Evolutionary conservation across 768 basidiomycete species (phyloP), one percentile per base, ranked within the genome.

Genomic region (Kwoniella shandongensis): DNA sequence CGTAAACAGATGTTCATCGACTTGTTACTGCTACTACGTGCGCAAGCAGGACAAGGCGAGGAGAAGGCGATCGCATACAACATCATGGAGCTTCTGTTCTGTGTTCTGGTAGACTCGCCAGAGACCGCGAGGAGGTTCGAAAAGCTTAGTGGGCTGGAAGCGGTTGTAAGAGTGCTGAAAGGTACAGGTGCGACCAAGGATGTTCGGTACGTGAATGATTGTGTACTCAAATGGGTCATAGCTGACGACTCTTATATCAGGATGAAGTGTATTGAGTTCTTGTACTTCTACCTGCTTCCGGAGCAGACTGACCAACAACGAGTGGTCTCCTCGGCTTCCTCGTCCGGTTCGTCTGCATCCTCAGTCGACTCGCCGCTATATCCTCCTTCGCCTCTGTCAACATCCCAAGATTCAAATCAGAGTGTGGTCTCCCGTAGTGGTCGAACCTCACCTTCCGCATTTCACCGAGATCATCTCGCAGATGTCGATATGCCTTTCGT

Each of bases 211-310:
- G 73, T 53, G 17, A 20, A 10, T 51, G 50, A 12, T 47, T 3
- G 11, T 41, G 3, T 22, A n/a, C 23, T 3, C 15, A 29, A 38
- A 39, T 17, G 7, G 22, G 40, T 32, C 38, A 8, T 27, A 22
- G 42, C 60, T 58, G 12, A 57, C 44, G 26, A 7, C 20, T 29
- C 11, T 32, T 6, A 26, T 22, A 13, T 11, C 66, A 94, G 92
- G 66, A 94, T 96, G 88, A 94, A 94, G 79, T 94, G 91, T 61
- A 80, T 97, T 17, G 93, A 96, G 72, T 92, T 96, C 67, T 78
- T 97, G 15, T 94, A 94, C 76, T 96, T 93, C 75, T 97, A 97
- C 74, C 81, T 97, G 6, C 80, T 94, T 42, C 92, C 93, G 58
- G 92, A 96, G 71, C 59, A 56, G 22, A 36, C 58, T 25, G 35